Base-by-base conservation (phyloP, 345 rosid genomes). In the Hypericum androsaemum region DNA sequence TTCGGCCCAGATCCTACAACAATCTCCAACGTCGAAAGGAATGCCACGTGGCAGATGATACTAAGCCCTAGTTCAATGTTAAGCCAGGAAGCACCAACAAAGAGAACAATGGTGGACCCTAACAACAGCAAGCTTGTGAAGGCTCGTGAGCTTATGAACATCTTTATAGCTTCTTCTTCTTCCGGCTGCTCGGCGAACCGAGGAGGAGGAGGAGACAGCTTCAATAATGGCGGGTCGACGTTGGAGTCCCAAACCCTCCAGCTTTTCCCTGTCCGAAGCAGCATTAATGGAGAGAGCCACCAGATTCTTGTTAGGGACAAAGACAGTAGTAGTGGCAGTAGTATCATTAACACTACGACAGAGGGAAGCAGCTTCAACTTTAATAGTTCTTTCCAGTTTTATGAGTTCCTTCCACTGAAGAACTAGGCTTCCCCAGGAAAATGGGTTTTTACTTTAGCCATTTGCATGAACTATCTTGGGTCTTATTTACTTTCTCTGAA, bases 341-440 rank as follows among this genome's bases (percentile, higher is more conserved):
- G n/a, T 17, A n/a, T 44, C 5, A 62, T 56, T 54, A 74, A 65
- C 62, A 17, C 53, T 15, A 10, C 69, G 7, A 66, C 16, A n/a
- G 48, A 10, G 12, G 16, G 16, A 7, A 10, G 11, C 48, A 14
- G 8, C 7, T 7, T 4, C 16, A 44, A 17, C 14, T 6, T n/a
- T 44, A 44, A n/a, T 12, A 10, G 7, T 44, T 8, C 70, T 64
- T 68, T 45, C 60, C 84, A 73, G 66, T 86, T 83, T 60, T 86
- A 79, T 64, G 95, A 86, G 70, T 86, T 86, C 68, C 84, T 86
- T 51, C 95, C 95, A 10, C 6, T 86, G 77, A 86, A 83, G 72
- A 77, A 77, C 64, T 80, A 68, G 62, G 38, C 7, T 39, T 41
- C 35, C 15, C 6, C 10, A 12, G 6, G 38, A 37, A 6, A 8